These are phyloP conservation scores for Camelina sativa DNA, from an alignment of 345 rosid genomes.

Conservation along the genomic window DNA sequence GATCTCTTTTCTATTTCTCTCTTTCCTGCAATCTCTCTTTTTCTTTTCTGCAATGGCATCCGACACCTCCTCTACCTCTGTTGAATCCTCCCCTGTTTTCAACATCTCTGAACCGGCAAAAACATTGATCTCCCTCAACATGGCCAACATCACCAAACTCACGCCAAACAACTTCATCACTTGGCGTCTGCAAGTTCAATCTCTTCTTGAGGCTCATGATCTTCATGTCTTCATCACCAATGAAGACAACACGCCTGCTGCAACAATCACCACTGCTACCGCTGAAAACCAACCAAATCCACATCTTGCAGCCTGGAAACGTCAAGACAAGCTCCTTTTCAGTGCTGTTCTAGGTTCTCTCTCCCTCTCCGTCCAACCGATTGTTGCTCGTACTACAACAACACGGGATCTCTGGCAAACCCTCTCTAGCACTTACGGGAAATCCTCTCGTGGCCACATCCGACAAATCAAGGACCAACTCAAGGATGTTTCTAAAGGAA, in stretches of 20 bases:
- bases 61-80: accelerated
- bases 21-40: too few relatives aligned
- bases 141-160: not conserved
- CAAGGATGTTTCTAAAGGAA: not conserved
- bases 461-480: not conserved
- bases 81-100: not conserved
- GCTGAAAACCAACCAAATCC: not conserved
- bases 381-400: not conserved
- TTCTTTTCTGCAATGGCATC: too few relatives aligned
- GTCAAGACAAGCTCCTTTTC: not conserved
- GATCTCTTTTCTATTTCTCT: too few relatives aligned
- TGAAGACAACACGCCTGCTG: not conserved
- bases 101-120: not conserved
- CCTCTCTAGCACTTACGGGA: not conserved
- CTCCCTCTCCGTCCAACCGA: not conserved
- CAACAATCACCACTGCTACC: accelerated
- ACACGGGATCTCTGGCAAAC: not conserved
- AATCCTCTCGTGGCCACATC: not conserved
- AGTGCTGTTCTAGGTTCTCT: not conserved
- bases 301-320: accelerated
- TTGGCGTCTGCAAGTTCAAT: not conserved
- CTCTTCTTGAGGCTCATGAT: not conserved
- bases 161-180: not conserved
- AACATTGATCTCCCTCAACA: not conserved
- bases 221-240: not conserved